Percentiles rank a stretch among this genome's conserved stretches.
phyloP scores from a whole-genome alignment of 495 filamentous ascomycete genomes.

The Lineolata rhizophorae region DNA sequence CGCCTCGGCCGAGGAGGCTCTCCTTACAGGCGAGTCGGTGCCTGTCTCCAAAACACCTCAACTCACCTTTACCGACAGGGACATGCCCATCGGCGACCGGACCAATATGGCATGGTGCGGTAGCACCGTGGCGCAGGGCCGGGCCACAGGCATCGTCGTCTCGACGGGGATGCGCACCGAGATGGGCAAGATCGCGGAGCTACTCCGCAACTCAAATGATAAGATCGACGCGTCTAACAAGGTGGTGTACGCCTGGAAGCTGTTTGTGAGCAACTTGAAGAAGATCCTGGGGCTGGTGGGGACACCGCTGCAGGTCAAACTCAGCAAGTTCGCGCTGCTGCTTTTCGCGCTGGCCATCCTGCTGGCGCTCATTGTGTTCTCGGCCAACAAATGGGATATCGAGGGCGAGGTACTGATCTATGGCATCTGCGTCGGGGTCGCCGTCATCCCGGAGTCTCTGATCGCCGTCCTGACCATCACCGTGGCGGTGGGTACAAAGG shows the following conservation, averaged over 20 bases:
- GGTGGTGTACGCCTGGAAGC: too few species aligned
- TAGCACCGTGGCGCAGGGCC: conserved; percentile 43
- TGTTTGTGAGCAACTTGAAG: too few species aligned
- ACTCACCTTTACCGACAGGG: conserved; percentile 17
- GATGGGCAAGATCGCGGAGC: conserved; percentile 63
- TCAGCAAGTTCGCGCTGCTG: conserved; percentile 52
- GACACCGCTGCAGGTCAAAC: conserved; percentile 63
- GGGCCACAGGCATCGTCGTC: conserved; percentile 41
- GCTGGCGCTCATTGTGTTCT: conserved; percentile 61
- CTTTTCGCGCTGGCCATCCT: conserved; percentile 55
- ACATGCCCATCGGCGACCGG: conserved; percentile 33
- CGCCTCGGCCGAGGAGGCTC: conserved; percentile 44
- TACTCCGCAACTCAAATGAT: too few species aligned
- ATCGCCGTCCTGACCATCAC: conserved; percentile 52
- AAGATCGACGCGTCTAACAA: too few species aligned
- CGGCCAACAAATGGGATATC: conserved; percentile 39
- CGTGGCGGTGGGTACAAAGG: conserved; percentile 55
- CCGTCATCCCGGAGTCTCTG: conserved; percentile 49
- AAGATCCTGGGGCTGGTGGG: conserved; percentile 64
- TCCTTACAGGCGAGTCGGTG: conserved; percentile 53
- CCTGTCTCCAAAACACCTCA: conserved; percentile 29
- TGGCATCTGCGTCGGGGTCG: conserved; percentile 26
- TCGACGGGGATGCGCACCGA: conserved; percentile 64
- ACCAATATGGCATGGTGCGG: conserved; percentile 50
- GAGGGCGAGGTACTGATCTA: not conserved